Conservation (phyloP, 371 early-diverging fungal species). For the Lichtheimia ornata region DNA sequence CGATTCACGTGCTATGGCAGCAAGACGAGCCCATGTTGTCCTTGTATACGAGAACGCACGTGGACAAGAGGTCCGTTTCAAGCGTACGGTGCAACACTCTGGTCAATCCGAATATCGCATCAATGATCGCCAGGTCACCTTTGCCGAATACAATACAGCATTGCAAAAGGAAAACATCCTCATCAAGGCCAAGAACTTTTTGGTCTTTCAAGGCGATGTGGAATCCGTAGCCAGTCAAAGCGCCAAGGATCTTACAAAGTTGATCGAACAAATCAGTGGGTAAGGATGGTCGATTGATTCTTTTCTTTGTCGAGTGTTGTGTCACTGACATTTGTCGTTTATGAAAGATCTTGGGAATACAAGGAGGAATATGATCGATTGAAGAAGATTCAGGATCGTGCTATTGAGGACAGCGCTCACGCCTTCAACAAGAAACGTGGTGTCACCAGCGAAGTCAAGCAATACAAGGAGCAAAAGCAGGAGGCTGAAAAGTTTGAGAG, state of each 20-base stretch:
- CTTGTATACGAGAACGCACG: constrained; percentile 76
- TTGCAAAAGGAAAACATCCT: constrained; percentile 91
- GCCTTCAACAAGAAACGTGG: constrained; percentile 89
- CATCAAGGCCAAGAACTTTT: constrained; percentile 94
- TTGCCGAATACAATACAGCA: constrained; percentile 72
- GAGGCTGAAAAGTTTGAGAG: constrained; percentile 86
- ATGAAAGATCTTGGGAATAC: constrained; percentile 77
- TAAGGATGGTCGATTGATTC: constrained; percentile 22
- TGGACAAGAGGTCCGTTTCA: constrained; percentile 60
- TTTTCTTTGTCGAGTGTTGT: neutral
- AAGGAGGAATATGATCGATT: constrained; percentile 88
- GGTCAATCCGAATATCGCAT: constrained; percentile 91
- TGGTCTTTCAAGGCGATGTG: constrained; percentile 99
- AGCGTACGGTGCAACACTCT: constrained; percentile 65
- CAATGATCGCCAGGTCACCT: constrained; percentile 71
- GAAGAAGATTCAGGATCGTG: constrained; percentile 80
- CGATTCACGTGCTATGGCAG: neutral
- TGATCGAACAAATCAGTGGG: constrained; percentile 97
- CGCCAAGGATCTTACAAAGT: constrained; percentile 88
- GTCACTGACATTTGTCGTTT: neutral
- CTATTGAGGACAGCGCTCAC: constrained; percentile 85
- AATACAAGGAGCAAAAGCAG: constrained; percentile 86
- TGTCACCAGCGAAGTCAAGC: constrained; percentile 87
- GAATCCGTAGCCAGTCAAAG: constrained; percentile 96
- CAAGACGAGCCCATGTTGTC: constrained; percentile 72